A percentile compares a stretch with the other conserved stretches of the same genome.
Conservation (phyloP, 192 early-diverging fungal genomes). For the Coemansia sp. region DNA sequence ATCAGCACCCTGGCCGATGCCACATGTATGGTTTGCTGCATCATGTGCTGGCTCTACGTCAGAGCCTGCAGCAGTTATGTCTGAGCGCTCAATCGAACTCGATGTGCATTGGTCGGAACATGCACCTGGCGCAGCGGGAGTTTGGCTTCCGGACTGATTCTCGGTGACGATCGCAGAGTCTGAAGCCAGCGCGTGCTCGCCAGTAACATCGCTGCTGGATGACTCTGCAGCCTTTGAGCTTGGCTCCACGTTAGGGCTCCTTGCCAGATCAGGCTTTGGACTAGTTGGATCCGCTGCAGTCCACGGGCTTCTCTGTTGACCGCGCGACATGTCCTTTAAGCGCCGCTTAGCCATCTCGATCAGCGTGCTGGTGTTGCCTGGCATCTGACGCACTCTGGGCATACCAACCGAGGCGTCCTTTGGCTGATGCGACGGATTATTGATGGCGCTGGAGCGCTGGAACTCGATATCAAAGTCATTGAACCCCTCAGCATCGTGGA, state of each 20-base stretch:
- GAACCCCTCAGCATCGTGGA: conserved; percentile 72
- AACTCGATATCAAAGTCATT: conserved; percentile 53
- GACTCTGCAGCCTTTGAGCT: background rate
- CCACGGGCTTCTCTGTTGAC: conserved; percentile 9
- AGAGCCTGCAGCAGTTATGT: background rate
- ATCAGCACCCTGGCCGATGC: conserved; percentile 1
- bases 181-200: background rate
- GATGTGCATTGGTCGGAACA: background rate
- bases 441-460: conserved; percentile 33
- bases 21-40: background rate
- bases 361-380: conserved; percentile 24
- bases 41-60: conserved; percentile 1
- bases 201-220: background rate
- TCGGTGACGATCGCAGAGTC: background rate
- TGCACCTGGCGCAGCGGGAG: background rate
- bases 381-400: conserved; percentile 3
- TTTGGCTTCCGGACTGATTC: background rate
- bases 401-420: conserved; percentile 10
- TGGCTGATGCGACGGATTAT: conserved; percentile 1
- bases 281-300: background rate
- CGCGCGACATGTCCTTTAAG: conserved; percentile 36
- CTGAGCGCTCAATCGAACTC: background rate
- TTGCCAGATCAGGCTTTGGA: background rate
- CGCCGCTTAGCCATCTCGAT: conserved; percentile 39
- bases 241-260: background rate